Evolutionary conservation across 1,284 basidiomycete species (phyloP), one percentile per base, ranked within the genome.

Genomic region (Rhodotorula sp.): DNA sequence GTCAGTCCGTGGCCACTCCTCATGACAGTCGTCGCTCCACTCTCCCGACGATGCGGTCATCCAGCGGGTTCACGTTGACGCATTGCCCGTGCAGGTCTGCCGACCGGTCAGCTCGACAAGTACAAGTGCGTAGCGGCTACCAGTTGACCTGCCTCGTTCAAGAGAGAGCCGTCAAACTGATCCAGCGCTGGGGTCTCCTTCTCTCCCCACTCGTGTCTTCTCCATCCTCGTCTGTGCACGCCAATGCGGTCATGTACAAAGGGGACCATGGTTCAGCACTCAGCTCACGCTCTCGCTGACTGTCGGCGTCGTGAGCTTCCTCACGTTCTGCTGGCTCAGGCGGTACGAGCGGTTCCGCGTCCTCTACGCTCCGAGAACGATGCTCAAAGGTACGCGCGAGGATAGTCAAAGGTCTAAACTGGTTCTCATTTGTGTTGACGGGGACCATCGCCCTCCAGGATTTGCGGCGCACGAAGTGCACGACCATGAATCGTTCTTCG

Each of bases 391-490:
- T 90, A 64, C 56, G 85, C 21, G 19, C 52, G 21, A 23, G 57
- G n/a, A 21, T 10, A 6, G 26, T 10, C 8, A 12, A 21, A 2
- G n/a, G 14, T 2, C n/a, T 5, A 28, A 28, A 28, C 2, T 28
- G 28, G 28, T 28, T 28, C 28, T 28, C 28, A 28, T 2, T 28
- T 28, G 28, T 28, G 28, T 28, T 63, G 61, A 61, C 45, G 8
- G 8, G 1, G 18, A 28, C 16, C 31, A 6, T 7, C 19, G 1
- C 34, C 34, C 28, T 2, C 19, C 78, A 91, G 91, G 89, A 4
- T 94, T 95, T 82, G 93, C 93, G 7, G 91, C 93, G 23, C 90
- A 92, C 77, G 91, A 93, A 81, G 90, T 90, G 0, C 91, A 94
- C 79, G 87, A 88, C 8, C 90, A 90, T 76, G 85, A 86, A 69